A percentile compares a stretch with the other conserved stretches of the same genome.
phyloP scores from a whole-genome alignment of 441 rosid genomes.

The Bocquillonia castaneifolia region DNA sequence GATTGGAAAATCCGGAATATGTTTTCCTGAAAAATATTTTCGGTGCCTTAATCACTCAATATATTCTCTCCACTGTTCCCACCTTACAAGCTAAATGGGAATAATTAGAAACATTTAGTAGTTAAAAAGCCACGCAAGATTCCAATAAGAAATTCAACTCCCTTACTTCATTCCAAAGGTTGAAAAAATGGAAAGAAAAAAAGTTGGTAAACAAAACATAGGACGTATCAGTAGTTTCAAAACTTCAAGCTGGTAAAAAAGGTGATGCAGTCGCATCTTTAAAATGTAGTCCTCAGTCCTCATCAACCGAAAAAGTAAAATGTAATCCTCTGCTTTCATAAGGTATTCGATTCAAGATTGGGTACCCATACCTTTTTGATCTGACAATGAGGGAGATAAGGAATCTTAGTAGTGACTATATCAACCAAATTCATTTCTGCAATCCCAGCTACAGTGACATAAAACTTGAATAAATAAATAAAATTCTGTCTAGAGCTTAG shows the following conservation, averaged over 20 bases:
- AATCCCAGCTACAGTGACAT: background rate
- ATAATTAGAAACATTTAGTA: background rate
- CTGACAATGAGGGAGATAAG: background rate
- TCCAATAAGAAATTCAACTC: background rate
- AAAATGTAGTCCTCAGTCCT: background rate
- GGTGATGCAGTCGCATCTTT: background rate
- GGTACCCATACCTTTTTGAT: background rate
- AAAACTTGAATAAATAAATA: background rate
- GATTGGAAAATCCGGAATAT: too few relatives aligned
- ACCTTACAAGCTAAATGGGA: background rate
- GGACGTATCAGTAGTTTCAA: background rate
- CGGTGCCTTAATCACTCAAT: background rate
- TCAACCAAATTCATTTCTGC: background rate
- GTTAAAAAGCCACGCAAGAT: background rate
- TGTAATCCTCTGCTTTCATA: background rate
- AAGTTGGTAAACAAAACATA: background rate
- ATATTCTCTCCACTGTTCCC: background rate
- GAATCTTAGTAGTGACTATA: background rate
- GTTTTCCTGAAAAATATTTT: background rate
- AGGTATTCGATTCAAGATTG: background rate
- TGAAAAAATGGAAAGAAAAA: background rate
- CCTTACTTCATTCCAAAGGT: background rate
- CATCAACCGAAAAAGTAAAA: too few relatives aligned
- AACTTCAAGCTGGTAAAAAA: background rate
- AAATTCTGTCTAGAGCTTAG: background rate